Percentiles rank a stretch among this genome's conserved stretches.
Conservation (phyloP, 2,329 filamentous ascomycete genomes). For the Aspergillus ochraceus region DNA sequence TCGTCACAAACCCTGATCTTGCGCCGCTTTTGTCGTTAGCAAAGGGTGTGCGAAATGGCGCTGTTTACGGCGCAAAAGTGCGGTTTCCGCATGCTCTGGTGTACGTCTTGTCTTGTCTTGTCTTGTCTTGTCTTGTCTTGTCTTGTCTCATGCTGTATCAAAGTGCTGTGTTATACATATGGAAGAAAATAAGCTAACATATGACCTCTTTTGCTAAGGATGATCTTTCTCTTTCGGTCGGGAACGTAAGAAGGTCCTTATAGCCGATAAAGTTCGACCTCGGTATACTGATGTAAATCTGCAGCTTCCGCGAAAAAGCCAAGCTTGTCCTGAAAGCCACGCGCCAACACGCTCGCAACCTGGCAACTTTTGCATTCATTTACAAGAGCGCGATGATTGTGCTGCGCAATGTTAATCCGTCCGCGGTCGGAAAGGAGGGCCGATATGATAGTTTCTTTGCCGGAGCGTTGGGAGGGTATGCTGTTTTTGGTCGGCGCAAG, state of each 20-base stretch:
- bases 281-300: slow-evolving; percentile 10
- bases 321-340: slow-evolving; percentile 81
- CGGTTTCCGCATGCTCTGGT: slow-evolving; percentile 97
- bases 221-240: slow-evolving; percentile 95
- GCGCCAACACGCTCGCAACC: slow-evolving; percentile 83
- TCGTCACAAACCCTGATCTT: slow-evolving; percentile 80
- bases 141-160: neutral
- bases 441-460: slow-evolving; percentile 83
- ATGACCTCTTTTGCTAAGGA: slow-evolving; percentile 52
- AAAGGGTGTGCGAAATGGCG: slow-evolving; percentile 94
- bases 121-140: neutral
- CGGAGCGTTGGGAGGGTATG: slow-evolving; percentile 85
- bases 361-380: slow-evolving; percentile 84
- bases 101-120: slow-evolving; percentile 41
- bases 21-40: slow-evolving; percentile 81
- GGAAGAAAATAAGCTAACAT: slow-evolving; percentile 16
- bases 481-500: slow-evolving; percentile 82
- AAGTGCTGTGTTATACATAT: neutral
- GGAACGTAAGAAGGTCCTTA: slow-evolving; percentile 65
- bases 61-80: slow-evolving; percentile 95
- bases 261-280: neutral
- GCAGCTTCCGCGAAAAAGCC: slow-evolving; percentile 71
- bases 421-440: slow-evolving; percentile 57
- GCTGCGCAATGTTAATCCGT: slow-evolving; percentile 59
- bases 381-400: slow-evolving; percentile 83